A percentile compares a stretch with the other conserved stretches of the same genome.
phyloP scores from a whole-genome alignment of 1,139 yeast genomes.

The Diutina mesorugosa region DNA sequence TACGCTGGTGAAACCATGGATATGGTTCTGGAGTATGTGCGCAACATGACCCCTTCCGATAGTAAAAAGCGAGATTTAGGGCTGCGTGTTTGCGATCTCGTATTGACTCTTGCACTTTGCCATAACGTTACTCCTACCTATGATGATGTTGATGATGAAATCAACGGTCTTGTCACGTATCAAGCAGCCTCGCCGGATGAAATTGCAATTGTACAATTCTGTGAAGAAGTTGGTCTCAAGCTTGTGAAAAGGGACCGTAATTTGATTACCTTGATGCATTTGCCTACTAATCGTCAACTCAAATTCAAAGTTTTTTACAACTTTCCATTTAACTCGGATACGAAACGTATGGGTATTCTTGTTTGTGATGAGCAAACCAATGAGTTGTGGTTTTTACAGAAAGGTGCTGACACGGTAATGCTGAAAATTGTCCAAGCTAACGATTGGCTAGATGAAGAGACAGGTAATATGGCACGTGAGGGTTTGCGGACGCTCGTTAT shows the following conservation, averaged over 20 bases:
- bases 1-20: slow-evolving; percentile 90
- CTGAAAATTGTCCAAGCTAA: slow-evolving; percentile 65
- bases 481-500: slow-evolving; percentile 91
- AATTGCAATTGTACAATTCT: slow-evolving; percentile 89
- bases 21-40: slow-evolving; percentile 63
- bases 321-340: slow-evolving; percentile 92
- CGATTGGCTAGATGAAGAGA: slow-evolving; percentile 97
- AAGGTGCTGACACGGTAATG: slow-evolving; percentile 98
- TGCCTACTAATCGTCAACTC: slow-evolving; percentile 37
- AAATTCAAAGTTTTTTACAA: slow-evolving; percentile 63
- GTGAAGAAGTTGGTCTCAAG: slow-evolving; percentile 74
- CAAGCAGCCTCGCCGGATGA: slow-evolving; percentile 99
- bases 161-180: slow-evolving; percentile 43
- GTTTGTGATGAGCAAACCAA: slow-evolving; percentile 49
- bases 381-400: slow-evolving; percentile 75
- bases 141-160: slow-evolving; percentile 17
- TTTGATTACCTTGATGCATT: slow-evolving; percentile 55
- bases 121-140: slow-evolving; percentile 87
- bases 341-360: slow-evolving; percentile 92
- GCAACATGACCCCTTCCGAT: slow-evolving; percentile 10
- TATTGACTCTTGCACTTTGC: slow-evolving; percentile 76
- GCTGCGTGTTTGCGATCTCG: slow-evolving; percentile 63
- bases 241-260: slow-evolving; percentile 72
- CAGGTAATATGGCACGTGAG: slow-evolving; percentile 96
- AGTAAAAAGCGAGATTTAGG: slow-evolving; percentile 44